Percentiles rank a stretch among this genome's conserved stretches.
Evolutionary conservation across 2,329 filamentous ascomycete species (phyloP).

Genomic region (Myriangium duriaei): DNA sequence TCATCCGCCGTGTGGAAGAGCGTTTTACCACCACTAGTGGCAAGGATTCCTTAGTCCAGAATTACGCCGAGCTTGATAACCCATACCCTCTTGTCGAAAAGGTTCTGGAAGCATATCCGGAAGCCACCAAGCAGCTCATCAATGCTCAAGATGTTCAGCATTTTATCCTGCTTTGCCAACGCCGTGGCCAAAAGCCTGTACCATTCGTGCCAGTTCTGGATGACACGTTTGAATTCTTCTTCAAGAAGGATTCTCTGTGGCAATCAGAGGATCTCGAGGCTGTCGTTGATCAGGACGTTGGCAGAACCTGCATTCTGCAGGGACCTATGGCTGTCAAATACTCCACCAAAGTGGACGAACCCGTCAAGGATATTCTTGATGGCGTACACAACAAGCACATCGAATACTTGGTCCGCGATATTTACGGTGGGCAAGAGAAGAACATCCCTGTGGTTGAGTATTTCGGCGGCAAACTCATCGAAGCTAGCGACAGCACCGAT

Average conservation of each 20-base stretch:
- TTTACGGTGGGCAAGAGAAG: constrained; percentile 62
- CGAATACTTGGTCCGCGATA: constrained; percentile 59
- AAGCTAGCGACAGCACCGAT: constrained; percentile 58
- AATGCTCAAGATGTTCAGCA: constrained; percentile 97
- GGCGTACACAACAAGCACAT: constrained; percentile 85
- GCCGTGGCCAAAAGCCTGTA: constrained; percentile 86
- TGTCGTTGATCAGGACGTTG: constrained; percentile 90
- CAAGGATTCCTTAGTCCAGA: constrained; percentile 75
- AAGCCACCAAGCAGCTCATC: constrained; percentile 81
- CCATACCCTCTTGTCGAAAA: constrained; percentile 68
- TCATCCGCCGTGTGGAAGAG: constrained; percentile 93
- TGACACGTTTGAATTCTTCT: constrained; percentile 97
- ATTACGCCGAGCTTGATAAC: constrained; percentile 72
- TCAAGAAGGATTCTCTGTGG: constrained; percentile 99
- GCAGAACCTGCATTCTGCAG: constrained; percentile 89
- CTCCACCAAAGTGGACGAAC: constrained; percentile 81
- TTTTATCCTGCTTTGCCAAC: constrained; percentile 85
- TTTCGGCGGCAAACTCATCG: constrained; percentile 78
- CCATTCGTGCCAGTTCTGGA: constrained; percentile 94
- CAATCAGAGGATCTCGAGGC: constrained; percentile 96
- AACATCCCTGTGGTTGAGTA: constrained; percentile 82
- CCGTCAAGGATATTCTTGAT: constrained; percentile 87
- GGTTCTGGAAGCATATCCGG: constrained; percentile 72
- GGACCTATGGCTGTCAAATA: constrained; percentile 87
- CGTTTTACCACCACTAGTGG: constrained; percentile 68